Percentiles rank a stretch among this genome's conserved stretches.
These are phyloP conservation scores for Fagus crenata DNA, from an alignment of 306 rosid genomes.

Conservation along the genomic window DNA sequence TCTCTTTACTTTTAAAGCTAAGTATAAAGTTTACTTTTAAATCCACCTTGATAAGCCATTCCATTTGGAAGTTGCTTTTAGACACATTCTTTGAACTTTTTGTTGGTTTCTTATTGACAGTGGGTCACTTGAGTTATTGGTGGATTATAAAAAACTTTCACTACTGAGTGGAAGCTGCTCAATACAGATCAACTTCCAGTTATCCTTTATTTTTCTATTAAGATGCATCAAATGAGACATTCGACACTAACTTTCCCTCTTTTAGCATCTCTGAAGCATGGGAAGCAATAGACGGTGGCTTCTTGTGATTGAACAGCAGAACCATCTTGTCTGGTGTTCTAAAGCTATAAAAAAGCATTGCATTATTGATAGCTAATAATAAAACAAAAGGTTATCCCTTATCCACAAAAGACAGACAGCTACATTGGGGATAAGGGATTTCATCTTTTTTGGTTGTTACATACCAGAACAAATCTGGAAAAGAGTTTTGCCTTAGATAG, in stretches of 20 bases:
- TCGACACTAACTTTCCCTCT: background rate
- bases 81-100: constrained; percentile 37
- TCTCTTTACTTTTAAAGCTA: constrained; percentile 34
- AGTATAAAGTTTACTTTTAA: constrained; percentile 34
- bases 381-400: background rate
- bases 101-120: constrained; percentile 23
- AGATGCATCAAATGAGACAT: constrained; percentile 8
- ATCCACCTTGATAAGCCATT: constrained; percentile 35
- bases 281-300: background rate
- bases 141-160: constrained; percentile 19
- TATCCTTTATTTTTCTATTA: constrained; percentile 3
- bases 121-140: constrained; percentile 22
- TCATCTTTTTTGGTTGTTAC: too few relatives aligned
- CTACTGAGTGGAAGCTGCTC: constrained; percentile 12
- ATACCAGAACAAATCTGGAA: constrained; percentile 1
- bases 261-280: background rate
- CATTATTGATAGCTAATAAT: background rate
- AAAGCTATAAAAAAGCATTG: background rate
- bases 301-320: background rate
- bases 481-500: background rate
- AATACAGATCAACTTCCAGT: constrained; percentile 20
- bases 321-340: background rate
- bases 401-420: background rate
- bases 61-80: constrained; percentile 31
- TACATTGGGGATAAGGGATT: too few relatives aligned